These are phyloP conservation scores for Sechiopsis laciniata DNA, from an alignment of 306 rosid genomes.

Conservation along the genomic window DNA sequence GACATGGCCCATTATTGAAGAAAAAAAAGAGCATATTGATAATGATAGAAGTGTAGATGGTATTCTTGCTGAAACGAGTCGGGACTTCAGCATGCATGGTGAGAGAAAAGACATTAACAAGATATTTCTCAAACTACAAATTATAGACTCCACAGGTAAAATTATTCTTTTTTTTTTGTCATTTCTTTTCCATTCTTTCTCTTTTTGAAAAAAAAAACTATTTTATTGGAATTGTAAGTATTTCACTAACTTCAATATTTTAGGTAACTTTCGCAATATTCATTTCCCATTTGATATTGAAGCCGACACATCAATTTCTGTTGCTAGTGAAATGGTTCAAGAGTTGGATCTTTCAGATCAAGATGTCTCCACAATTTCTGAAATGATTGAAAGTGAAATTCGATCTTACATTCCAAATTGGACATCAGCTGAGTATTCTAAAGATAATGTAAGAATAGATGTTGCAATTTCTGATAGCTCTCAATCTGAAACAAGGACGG, in stretches of 20 bases:
- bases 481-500: slow-evolving; percentile 38
- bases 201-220: too few species aligned
- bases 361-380: slow-evolving; percentile 79
- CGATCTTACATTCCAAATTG: slow-evolving; percentile 59
- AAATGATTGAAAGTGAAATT: slow-evolving; percentile 72
- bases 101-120: slow-evolving; percentile 67
- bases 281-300: slow-evolving; percentile 89
- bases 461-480: slow-evolving; percentile 27
- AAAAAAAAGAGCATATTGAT: slow-evolving; percentile 28
- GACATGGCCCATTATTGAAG: slow-evolving; percentile 34
- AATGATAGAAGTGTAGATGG: slow-evolving; percentile 32
- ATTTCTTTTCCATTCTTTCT: too few species aligned
- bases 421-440: slow-evolving; percentile 34
- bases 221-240: background rate
- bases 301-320: slow-evolving; percentile 76
- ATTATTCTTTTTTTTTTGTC: slow-evolving; percentile 2
- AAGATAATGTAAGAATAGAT: slow-evolving; percentile 29
- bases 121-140: slow-evolving; percentile 75
- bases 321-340: slow-evolving; percentile 97
- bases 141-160: slow-evolving; percentile 71
- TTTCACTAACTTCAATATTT: slow-evolving; percentile 14
- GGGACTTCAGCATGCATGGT: slow-evolving; percentile 82
- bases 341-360: slow-evolving; percentile 89
- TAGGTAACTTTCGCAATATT: slow-evolving; percentile 77
- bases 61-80: slow-evolving; percentile 31